A percentile compares a stretch with the other conserved stretches of the same genome.
Conservation (phyloP, 805 yeast genomes). For the Cyberlindnera japonica region DNA sequence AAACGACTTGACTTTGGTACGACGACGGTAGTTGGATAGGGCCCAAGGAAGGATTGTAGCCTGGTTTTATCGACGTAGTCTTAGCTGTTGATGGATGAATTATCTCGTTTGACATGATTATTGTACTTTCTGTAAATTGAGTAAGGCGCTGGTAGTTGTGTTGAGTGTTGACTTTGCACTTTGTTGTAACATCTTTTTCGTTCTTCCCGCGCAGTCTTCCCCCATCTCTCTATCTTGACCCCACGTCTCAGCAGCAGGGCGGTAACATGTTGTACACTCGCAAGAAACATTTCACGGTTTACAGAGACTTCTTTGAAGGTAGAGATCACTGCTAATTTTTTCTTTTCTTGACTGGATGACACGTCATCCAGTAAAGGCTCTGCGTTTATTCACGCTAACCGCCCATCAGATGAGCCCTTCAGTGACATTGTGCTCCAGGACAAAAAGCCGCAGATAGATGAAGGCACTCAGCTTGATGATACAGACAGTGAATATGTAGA, state of each 20-base stretch:
- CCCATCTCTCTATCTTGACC: background rate
- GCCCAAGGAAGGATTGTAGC: slow-evolving; percentile 29
- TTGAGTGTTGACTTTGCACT: no score
- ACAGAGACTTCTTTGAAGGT: slow-evolving; percentile 24
- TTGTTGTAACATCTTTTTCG: no score
- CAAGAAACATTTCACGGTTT: slow-evolving; percentile 23
- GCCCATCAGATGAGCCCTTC: background rate
- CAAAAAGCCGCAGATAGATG: background rate
- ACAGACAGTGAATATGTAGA: background rate
- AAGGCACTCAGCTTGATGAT: background rate
- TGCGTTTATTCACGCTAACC: background rate
- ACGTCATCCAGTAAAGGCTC: no score
- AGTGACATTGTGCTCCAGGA: background rate
- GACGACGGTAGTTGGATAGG: slow-evolving; percentile 29
- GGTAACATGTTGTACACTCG: slow-evolving; percentile 20
- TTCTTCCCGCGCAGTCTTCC: background rate
- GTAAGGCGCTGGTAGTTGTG: no score
- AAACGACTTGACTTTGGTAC: slow-evolving; percentile 16
- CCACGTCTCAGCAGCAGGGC: slow-evolving; percentile 1
- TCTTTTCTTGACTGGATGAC: background rate
- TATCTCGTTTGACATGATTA: slow-evolving; percentile 18
- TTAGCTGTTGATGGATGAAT: slow-evolving; percentile 25
- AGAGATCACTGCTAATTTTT: background rate
- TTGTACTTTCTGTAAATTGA: no score
- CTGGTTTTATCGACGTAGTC: slow-evolving; percentile 16